Evolutionary conservation across 116 monocot species (phyloP).

Genomic region (Posidonia oceanica): DNA sequence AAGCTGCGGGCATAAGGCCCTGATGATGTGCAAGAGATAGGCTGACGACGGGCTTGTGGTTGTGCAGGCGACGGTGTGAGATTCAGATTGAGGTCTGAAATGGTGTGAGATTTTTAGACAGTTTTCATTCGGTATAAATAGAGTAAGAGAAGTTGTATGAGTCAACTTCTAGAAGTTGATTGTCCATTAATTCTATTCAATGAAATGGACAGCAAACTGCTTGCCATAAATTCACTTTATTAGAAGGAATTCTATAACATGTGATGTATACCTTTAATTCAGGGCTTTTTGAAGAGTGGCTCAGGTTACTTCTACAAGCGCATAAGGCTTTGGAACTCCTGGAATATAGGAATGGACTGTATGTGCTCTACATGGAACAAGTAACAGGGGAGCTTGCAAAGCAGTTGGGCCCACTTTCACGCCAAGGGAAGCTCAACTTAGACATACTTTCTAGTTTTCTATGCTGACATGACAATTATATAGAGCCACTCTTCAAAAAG

Average conservation of each 20-base stretch:
- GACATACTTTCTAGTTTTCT: slow-evolving; percentile 43
- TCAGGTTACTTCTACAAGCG: slow-evolving; percentile 60
- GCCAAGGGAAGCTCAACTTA: slow-evolving; percentile 35
- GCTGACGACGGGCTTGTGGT: no score
- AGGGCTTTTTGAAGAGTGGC: slow-evolving; percentile 84
- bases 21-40: no score
- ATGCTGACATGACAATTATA: slow-evolving; percentile 6
- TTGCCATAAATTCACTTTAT: neutral
- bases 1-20: no score
- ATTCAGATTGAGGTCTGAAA: no score
- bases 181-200: neutral
- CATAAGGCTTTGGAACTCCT: slow-evolving; percentile 42
- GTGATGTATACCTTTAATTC: neutral
- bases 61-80: no score
- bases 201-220: neutral
- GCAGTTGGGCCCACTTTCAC: slow-evolving; percentile 30
- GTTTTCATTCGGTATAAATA: no score
- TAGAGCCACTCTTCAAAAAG: no score
- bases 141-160: neutral
- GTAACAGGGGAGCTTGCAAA: slow-evolving; percentile 41
- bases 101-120: no score
- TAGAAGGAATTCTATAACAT: no score
- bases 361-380: slow-evolving; percentile 67
- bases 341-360: slow-evolving; percentile 54
- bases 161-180: neutral